Evolutionary conservation across 345 rosid genomes (phyloP), one percentile per base, ranked within the genome.

Genomic region (Ceriops tagal): DNA sequence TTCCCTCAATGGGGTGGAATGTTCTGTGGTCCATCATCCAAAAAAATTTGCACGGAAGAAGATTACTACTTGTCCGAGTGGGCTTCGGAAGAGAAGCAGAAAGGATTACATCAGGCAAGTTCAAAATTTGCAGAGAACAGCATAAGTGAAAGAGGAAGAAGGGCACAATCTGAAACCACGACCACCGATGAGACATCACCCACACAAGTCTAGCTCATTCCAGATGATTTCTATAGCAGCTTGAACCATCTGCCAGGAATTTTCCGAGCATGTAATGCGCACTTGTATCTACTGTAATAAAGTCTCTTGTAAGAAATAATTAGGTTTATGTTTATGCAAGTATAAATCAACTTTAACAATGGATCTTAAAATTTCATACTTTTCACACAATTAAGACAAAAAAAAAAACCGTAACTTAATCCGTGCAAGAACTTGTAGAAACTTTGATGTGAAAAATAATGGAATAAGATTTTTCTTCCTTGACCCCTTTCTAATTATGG

Each of bases 1-100:
- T 93, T 93, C 77, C 98, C 98, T 4, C 96, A 91, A 49, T 91
- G 98, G 98, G 98, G 96, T 28, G 96, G 98, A 62, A 91, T 93
- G 95, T 85, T 93, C 61, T 84, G 83, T 47, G 89, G 95, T 6
- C 96, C 96, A 2, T 85, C 92, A 0, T 69, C 86, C 4, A 43
- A 65, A 35, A 74, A 76, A 28, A 47, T 65, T 7, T 59, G 83
- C 11, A 82, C 84, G 0, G 98, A 91, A 77, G 93, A 93, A 82
- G 92, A 86, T 6, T 91, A 93, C 53, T 89, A 93, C 68, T 60
- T 87, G 79, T 62, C 92, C 0, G 98, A 93, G 58, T 91, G 98
- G 98, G 82, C 21, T 52, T 7, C 73, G 1, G 59, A 77, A 49
- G 98, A 91, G 81, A 74, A 60, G 72, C 80, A 65, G 37, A 81